phyloP scores from a whole-genome alignment of 441 rosid species.

The Syzygium syzygioides region DNA sequence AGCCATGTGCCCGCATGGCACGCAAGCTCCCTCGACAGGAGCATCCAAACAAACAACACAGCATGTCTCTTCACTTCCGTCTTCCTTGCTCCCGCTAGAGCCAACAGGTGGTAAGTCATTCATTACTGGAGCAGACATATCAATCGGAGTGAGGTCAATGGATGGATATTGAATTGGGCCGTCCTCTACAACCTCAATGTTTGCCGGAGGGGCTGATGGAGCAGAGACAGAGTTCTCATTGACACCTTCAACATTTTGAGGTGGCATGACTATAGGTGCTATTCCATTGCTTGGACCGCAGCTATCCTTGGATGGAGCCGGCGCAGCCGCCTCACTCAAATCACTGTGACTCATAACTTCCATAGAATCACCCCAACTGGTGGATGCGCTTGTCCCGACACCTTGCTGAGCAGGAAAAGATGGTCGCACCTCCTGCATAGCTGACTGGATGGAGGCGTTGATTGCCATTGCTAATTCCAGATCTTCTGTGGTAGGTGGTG shows the following conservation, averaged over 20 bases:
- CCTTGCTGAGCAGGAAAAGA: conserved; percentile 19
- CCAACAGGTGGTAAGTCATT: conserved; percentile 24
- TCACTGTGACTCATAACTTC: conserved; percentile 5
- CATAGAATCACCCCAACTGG: conserved; percentile 19
- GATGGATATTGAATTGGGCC: conserved; percentile 75
- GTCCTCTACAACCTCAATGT: conserved; percentile 35
- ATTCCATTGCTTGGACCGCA: conserved; percentile 18
- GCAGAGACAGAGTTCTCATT: conserved; percentile 19
- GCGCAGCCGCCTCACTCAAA: conserved; percentile 6
- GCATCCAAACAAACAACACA: conserved; percentile 91
- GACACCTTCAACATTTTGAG: conserved; percentile 6
- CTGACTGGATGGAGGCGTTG: conserved; percentile 65
- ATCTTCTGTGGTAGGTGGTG: conserved; percentile 58
- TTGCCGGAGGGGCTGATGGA: conserved; percentile 59
- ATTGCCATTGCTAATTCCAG: conserved; percentile 63
- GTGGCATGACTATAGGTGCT: conserved; percentile 10
- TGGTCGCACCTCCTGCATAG: conserved; percentile 26
- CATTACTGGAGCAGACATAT: conserved; percentile 22
- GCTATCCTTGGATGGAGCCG: conserved; percentile 28
- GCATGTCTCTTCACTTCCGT: conserved; percentile 33
- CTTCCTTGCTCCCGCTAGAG: conserved; percentile 37
- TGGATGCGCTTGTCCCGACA: conserved; percentile 39
- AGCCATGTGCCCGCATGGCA: conserved; percentile 94
- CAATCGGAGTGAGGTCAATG: conserved; percentile 55
- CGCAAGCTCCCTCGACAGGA: conserved; percentile 81